Evolutionary conservation across 164 flowering plant genomes (phyloP).

Genomic region (Cinnamomum micranthum): DNA sequence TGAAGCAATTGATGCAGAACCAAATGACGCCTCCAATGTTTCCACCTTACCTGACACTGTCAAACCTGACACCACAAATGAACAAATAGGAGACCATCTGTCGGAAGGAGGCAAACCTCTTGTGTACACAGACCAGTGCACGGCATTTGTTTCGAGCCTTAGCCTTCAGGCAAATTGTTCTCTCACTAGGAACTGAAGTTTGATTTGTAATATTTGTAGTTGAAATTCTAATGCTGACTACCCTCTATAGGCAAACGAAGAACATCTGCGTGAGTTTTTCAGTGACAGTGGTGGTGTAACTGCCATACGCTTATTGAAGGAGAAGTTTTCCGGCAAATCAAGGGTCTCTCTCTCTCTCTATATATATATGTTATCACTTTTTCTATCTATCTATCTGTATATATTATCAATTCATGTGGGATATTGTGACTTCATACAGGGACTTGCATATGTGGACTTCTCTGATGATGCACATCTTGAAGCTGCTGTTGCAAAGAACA

Average conservation of each 20-base stretch:
- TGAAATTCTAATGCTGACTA: neutral
- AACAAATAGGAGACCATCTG: constrained; percentile 24
- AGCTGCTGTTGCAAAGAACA: constrained; percentile 75
- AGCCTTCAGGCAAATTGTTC: constrained; percentile 42
- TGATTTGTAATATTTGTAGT: neutral
- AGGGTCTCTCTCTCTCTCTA: constrained; percentile 46
- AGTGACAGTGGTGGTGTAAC: constrained; percentile 83
- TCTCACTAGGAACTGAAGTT: neutral
- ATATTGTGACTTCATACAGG: constrained; percentile 33
- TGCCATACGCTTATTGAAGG: constrained; percentile 65
- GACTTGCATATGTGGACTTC: constrained; percentile 92
- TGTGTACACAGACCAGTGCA: constrained; percentile 67
- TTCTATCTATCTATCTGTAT: constrained; percentile 37
- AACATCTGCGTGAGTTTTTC: constrained; percentile 64
- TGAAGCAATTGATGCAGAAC: constrained; percentile 24
- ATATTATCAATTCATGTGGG: neutral
- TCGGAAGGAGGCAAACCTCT: constrained; percentile 24
- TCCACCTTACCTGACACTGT: constrained; percentile 5
- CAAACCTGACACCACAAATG: constrained; percentile 22
- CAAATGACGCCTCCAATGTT: neutral
- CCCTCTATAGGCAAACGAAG: constrained; percentile 41
- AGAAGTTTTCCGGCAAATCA: constrained; percentile 74
- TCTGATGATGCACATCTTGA: constrained; percentile 63
- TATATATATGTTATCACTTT: constrained; percentile 28
- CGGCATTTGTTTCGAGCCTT: constrained; percentile 84